phyloP scores from a whole-genome alignment of 73 alveolate genomes.

The Uronychia setigera region DNA sequence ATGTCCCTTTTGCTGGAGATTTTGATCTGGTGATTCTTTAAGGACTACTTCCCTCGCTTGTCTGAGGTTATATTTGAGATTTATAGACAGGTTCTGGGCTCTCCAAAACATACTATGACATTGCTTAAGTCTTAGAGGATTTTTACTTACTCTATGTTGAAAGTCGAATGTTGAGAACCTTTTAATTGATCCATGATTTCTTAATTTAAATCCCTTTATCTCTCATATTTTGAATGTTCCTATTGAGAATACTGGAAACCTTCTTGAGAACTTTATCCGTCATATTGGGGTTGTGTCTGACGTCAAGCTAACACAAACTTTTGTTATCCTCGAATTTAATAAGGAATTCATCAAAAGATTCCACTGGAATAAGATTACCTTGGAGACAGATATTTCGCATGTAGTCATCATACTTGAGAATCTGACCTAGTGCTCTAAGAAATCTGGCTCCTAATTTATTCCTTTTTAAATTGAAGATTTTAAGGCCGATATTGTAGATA shows the following conservation, averaged over 20 bases:
- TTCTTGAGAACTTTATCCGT: not conserved
- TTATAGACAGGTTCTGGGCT: too few species aligned
- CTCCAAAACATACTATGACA: not conserved
- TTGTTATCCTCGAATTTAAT: not conserved
- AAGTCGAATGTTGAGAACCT: not conserved
- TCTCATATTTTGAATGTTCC: not conserved
- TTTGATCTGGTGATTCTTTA: too few species aligned
- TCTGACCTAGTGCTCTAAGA: slow-evolving; percentile 42
- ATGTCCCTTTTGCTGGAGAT: too few species aligned
- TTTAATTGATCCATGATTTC: not conserved
- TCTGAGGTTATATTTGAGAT: too few species aligned
- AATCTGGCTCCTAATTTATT: slow-evolving; percentile 55
- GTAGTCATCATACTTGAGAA: slow-evolving; percentile 53
- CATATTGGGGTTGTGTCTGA: not conserved
- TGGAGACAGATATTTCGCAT: not conserved
- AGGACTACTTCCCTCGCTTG: too few species aligned
- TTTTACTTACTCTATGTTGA: not conserved
- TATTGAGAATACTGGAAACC: not conserved
- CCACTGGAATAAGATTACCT: not conserved
- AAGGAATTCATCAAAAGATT: not conserved
- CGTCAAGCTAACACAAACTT: not conserved
- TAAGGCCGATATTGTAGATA: slow-evolving; percentile 60
- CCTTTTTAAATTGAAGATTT: slow-evolving; percentile 46
- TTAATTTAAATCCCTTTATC: not conserved
- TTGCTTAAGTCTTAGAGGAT: not conserved